These are phyloP conservation scores for Vigna trinervia DNA, from an alignment of 306 rosid genomes.

Conservation along the genomic window DNA sequence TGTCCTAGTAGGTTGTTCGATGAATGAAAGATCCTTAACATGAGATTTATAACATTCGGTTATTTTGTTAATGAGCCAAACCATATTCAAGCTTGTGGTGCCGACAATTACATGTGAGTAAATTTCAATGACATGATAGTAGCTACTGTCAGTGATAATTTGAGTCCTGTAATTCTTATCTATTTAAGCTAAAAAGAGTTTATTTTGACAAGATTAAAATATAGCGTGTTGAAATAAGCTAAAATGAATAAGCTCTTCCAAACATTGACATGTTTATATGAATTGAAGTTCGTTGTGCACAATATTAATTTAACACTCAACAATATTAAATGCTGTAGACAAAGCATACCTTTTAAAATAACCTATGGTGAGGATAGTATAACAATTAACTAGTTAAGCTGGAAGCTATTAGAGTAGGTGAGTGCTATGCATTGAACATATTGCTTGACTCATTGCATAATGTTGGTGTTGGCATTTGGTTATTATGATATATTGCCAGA, in stretches of 20 bases:
- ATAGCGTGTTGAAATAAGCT: background rate
- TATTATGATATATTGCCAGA: conserved; percentile 39
- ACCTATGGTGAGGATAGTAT: conserved; percentile 27
- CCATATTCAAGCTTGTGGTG: conserved; percentile 1
- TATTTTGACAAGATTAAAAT: background rate
- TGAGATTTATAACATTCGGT: conserved; percentile 7
- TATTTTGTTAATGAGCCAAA: conserved; percentile 26
- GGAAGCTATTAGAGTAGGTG: conserved; percentile 34
- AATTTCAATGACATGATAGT: conserved; percentile 18
- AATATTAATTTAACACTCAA: conserved; percentile 14
- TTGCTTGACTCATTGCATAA: conserved; percentile 36
- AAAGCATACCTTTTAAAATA: conserved; percentile 36
- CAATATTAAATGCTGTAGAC: conserved; percentile 26
- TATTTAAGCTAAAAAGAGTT: background rate
- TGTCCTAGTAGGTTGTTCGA: conserved; percentile 13
- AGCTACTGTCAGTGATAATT: background rate
- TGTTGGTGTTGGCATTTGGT: conserved; percentile 13
- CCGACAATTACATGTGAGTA: background rate
- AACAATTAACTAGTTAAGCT: conserved; percentile 22
- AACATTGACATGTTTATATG: background rate
- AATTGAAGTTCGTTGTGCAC: background rate
- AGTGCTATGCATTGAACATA: conserved; percentile 12
- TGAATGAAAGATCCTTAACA: conserved; percentile 16
- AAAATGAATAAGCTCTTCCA: conserved; percentile 10
- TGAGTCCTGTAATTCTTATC: background rate